Conservation (phyloP, 345 rosid genomes). For the Ailanthus altissimus region DNA sequence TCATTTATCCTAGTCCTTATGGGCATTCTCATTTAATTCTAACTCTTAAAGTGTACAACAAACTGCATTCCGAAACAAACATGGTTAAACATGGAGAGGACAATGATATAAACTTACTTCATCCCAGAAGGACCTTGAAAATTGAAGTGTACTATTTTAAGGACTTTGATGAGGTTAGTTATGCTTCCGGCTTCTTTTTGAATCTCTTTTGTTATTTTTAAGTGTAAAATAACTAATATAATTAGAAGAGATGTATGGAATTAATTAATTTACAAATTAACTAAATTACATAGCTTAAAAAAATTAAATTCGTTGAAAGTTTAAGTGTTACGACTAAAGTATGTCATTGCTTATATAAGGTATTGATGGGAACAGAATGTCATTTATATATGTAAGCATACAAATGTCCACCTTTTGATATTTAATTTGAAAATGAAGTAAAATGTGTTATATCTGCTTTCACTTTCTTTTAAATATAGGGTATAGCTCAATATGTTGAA, state of each 20-base stretch:
- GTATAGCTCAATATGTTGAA: conserved; percentile 96
- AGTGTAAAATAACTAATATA: no score
- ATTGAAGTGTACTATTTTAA: conserved; percentile 96
- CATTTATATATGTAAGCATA: background rate
- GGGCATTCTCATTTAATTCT: conserved; percentile 93
- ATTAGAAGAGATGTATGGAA: no score
- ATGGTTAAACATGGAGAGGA: conserved; percentile 91
- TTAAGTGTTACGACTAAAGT: background rate
- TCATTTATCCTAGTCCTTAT: conserved; percentile 90
- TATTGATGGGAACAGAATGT: background rate
- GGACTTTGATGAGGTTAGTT: no score
- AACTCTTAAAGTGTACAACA: no score
- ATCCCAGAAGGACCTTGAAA: conserved; percentile 90
- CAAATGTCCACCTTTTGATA: conserved; percentile 5
- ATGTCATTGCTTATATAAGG: background rate
- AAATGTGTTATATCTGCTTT: conserved; percentile 11
- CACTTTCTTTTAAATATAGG: no score
- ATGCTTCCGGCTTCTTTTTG: no score
- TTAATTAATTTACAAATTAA: no score
- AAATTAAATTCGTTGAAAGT: background rate
- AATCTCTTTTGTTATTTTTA: no score
- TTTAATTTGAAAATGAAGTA: background rate
- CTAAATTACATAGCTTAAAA: background rate
- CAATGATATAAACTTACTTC: conserved; percentile 77
- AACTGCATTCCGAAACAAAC: conserved; percentile 92